Evolutionary conservation across 2,329 filamentous ascomycete genomes (phyloP).

Genomic region (Juglanconis sp.): DNA sequence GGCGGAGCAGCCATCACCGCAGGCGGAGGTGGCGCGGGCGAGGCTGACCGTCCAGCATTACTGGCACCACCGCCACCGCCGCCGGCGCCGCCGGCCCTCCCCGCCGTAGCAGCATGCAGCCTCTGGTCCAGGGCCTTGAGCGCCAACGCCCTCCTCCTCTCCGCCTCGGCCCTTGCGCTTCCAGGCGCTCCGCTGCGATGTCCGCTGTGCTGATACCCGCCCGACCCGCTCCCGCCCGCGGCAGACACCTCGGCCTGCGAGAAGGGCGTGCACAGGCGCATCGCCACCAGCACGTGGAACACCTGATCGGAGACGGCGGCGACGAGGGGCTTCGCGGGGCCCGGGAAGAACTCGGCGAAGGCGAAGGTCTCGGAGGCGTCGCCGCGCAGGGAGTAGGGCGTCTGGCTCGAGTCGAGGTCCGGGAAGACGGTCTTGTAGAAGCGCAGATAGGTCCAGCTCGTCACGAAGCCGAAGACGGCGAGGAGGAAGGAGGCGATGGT

Average conservation of each 20-base stretch:
- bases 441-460: conserved; percentile 91
- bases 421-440: conserved; percentile 83
- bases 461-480: conserved; percentile 75
- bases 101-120: conserved; percentile 73
- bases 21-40: conserved; percentile 38
- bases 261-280: conserved; percentile 82
- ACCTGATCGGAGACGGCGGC: conserved; percentile 70
- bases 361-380: conserved; percentile 96
- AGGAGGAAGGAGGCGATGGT: conserved; percentile 76
- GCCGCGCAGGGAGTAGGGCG: conserved; percentile 63
- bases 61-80: neutral
- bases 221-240: conserved; percentile 53
- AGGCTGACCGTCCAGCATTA: neutral
- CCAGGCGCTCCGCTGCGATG: conserved; percentile 56
- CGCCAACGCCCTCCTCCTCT: conserved; percentile 82
- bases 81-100: neutral
- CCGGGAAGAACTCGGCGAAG: conserved; percentile 93
- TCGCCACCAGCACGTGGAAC: conserved; percentile 69
- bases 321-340: conserved; percentile 73
- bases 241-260: conserved; percentile 75
- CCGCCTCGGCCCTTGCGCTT: conserved; percentile 83
- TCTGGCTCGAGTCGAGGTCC: conserved; percentile 62
- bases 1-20: conserved; percentile 37
- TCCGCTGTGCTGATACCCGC: conserved; percentile 41
- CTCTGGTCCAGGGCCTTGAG: conserved; percentile 90